Base-by-base conservation (phyloP, 768 basidiomycete genomes). In the Boletus pseudo-olivaceus region DNA sequence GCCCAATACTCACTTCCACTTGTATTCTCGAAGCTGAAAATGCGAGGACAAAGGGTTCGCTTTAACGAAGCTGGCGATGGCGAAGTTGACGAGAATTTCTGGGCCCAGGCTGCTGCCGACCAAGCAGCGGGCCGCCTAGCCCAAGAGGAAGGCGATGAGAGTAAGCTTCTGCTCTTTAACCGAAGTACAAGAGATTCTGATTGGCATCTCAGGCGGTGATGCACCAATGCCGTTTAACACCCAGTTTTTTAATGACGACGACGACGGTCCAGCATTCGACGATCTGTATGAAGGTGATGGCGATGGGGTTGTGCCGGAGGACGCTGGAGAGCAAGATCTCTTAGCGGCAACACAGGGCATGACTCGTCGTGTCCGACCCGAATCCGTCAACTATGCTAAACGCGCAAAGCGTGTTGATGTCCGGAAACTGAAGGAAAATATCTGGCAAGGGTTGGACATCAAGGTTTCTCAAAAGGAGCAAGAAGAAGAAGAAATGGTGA, bases 321-420 rank as follows among this genome's bases (percentile, higher is more conserved):
- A 87, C 51, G 76, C 79, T 11, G 89, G 82, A 45, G 94, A 96
- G 59, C 90, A 93, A 54, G 95, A 98, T 68, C 76, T 98, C 15
- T 78, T 95, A 37, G 89, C 90, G 12, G 88, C 83, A 3, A 92
- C 93, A 0, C 85, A 90, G 61, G 75, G 81, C 45, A 82, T 84
- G 62, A 82, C 85, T 34, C 84, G 90, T 49, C 87, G 92, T 10
- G 85, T 90, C 37, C 78, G 85, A 61, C 94, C 93, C 7, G 90
- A 97, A 66, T 81, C 83, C 48, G 93, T 99, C 60, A 92, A 93
- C 59, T 98, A 97, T 66, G 88, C 95, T 2, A 95, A 94, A 73
- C 83, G 89, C 35, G 97, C 96, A 3, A 99, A 98, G 75, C 77
- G 96, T 39, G 96, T 99, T 20, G 97, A 98, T 66, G 96, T 99